These are phyloP conservation scores for Coemansia linderi DNA, from an alignment of 371 early-diverging fungal genomes.

Conservation along the genomic window DNA sequence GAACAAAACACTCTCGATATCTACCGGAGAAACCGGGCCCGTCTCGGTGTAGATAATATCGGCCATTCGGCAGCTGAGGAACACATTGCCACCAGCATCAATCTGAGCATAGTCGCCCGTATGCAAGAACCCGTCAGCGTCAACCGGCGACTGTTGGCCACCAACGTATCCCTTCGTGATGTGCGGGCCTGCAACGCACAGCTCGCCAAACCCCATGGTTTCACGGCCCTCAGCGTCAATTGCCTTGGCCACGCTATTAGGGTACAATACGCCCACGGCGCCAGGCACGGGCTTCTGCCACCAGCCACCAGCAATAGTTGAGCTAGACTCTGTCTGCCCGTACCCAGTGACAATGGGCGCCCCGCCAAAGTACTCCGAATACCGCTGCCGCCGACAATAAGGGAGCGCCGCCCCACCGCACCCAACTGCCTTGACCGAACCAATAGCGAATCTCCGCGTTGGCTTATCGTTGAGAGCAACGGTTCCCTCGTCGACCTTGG, in stretches of 20 bases:
- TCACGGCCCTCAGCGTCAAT: slow-evolving; percentile 30
- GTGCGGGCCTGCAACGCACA: slow-evolving; percentile 33
- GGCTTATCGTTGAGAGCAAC: neutral
- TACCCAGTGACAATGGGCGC: slow-evolving; percentile 20
- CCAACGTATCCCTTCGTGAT: slow-evolving; percentile 41
- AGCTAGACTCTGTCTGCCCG: slow-evolving; percentile 28
- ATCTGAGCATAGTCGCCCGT: slow-evolving; percentile 41
- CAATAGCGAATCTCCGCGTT: slow-evolving; percentile 8
- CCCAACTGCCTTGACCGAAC: slow-evolving; percentile 23
- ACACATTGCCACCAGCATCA: slow-evolving; percentile 26
- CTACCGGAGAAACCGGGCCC: slow-evolving; percentile 19
- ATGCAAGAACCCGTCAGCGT: slow-evolving; percentile 26
- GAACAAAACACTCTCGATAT: slow-evolving; percentile 25
- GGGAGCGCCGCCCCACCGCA: slow-evolving; percentile 45
- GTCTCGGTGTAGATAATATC: slow-evolving; percentile 29
- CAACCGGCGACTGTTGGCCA: neutral
- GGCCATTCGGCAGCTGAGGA: slow-evolving; percentile 28
- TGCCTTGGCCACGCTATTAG: slow-evolving; percentile 27
- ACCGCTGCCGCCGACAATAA: slow-evolving; percentile 10
- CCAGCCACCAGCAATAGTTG: slow-evolving; percentile 27
- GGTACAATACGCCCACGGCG: slow-evolving; percentile 28
- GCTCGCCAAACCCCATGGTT: slow-evolving; percentile 32
- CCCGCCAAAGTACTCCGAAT: slow-evolving; percentile 14
- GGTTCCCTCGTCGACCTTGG: neutral
- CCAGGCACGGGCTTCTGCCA: slow-evolving; percentile 13